Evolutionary conservation across 176 grass and related monocot genomes (phyloP).

Genomic region (Oryza punctata): DNA sequence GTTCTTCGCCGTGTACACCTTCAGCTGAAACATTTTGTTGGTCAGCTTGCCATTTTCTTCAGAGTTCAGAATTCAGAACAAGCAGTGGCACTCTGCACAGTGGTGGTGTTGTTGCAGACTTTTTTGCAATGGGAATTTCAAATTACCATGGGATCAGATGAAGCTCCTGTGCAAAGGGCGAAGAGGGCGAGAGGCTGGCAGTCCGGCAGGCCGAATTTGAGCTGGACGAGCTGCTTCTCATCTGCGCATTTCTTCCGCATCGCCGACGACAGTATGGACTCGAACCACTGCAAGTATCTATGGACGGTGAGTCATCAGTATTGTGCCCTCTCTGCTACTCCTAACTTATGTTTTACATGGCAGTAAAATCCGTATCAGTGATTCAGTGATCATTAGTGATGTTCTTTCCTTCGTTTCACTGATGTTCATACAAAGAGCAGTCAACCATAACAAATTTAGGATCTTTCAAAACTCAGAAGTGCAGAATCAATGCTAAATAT

Average conservation of each 20-base stretch:
- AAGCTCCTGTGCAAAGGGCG: slow-evolving; percentile 79
- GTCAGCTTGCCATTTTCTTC: not conserved
- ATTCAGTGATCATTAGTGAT: not conserved
- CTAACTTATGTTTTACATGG: not conserved
- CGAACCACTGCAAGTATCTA: slow-evolving; percentile 80
- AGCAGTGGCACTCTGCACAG: not conserved
- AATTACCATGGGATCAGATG: slow-evolving; percentile 80
- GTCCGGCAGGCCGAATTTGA: slow-evolving; percentile 56
- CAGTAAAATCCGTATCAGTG: not conserved
- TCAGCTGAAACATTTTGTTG: slow-evolving; percentile 46
- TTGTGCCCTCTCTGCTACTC: not conserved
- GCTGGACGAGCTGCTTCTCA: slow-evolving; percentile 78
- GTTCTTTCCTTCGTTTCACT: not conserved
- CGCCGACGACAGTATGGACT: slow-evolving; percentile 65
- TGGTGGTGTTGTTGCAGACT: not conserved
- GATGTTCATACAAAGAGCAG: not conserved
- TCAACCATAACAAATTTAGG: not conserved
- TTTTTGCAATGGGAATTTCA: not conserved
- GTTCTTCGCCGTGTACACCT: slow-evolving; percentile 81
- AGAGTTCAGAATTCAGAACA: not conserved
- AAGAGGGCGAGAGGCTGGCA: slow-evolving; percentile 82
- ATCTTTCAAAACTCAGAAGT: not conserved
- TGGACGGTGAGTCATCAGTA: not conserved
- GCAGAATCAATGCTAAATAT: not conserved
- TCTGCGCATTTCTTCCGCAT: slow-evolving; percentile 74